Conservation (phyloP, 2,329 filamentous ascomycete species). For the Drechmeria coniospora region DNA sequence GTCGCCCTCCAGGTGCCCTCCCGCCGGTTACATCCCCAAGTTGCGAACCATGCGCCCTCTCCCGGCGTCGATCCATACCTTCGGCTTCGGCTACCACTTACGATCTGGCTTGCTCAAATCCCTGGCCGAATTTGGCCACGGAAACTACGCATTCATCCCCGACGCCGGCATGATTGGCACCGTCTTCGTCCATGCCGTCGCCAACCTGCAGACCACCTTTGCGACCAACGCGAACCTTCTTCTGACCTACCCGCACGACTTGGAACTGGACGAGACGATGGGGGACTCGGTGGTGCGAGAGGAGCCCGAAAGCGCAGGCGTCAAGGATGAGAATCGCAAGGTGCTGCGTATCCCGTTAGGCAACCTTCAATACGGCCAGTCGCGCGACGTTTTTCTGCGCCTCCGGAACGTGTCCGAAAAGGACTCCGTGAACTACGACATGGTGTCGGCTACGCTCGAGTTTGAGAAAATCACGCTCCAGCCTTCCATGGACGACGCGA, state of each 20-base stretch:
- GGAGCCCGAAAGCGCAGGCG: slow-evolving; percentile 5
- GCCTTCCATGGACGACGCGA: no score
- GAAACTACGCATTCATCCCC: slow-evolving; percentile 46
- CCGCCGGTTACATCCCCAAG: slow-evolving; percentile 38
- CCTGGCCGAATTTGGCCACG: slow-evolving; percentile 39
- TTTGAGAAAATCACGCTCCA: slow-evolving; percentile 18
- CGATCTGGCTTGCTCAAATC: slow-evolving; percentile 38
- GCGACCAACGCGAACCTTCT: slow-evolving; percentile 30
- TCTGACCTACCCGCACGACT: slow-evolving; percentile 20
- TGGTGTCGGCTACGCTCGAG: slow-evolving; percentile 20
- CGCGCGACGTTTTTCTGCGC: slow-evolving; percentile 36
- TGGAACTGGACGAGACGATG: slow-evolving; percentile 23
- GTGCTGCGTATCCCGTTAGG: slow-evolving; percentile 27
- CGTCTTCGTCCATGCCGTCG: slow-evolving; percentile 45
- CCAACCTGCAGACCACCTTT: slow-evolving; percentile 44
- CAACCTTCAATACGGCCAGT: slow-evolving; percentile 45
- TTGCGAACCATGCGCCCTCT: slow-evolving; percentile 25
- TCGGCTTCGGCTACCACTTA: slow-evolving; percentile 20
- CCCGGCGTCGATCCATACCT: slow-evolving; percentile 25
- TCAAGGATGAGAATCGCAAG: slow-evolving; percentile 4
- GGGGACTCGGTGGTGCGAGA: slow-evolving; percentile 23
- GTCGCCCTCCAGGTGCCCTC: slow-evolving; percentile 23
- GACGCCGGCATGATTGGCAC: slow-evolving; percentile 49
- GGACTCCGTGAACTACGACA: slow-evolving; percentile 4
- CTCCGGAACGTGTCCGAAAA: slow-evolving; percentile 11